A percentile compares a stretch with the other conserved stretches of the same genome.
phyloP scores from a whole-genome alignment of 441 rosid species.

The Brassica balearica region DNA sequence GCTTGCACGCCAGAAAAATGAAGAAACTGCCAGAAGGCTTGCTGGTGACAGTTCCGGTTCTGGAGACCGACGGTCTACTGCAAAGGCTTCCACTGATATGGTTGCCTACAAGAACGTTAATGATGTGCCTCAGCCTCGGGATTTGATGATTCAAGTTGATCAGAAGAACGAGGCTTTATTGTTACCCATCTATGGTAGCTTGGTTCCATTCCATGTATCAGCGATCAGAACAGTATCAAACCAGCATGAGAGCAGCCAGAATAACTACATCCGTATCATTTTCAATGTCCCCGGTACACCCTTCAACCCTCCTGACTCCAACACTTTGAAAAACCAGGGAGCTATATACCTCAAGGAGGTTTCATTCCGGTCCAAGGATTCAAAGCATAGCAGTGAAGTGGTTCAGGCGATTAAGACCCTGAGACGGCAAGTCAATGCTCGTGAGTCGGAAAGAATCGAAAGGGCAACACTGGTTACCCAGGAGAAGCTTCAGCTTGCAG shows the following conservation, averaged over 20 bases:
- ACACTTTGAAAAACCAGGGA: not conserved
- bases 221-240: not conserved
- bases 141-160: constrained; percentile 77
- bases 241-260: not conserved
- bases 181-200: constrained; percentile 48
- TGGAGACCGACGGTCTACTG: constrained; percentile 64
- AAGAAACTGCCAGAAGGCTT: constrained; percentile 90
- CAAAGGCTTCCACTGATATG: constrained; percentile 68
- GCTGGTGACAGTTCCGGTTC: constrained; percentile 68
- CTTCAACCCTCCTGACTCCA: constrained; percentile 2
- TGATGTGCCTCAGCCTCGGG: constrained; percentile 73
- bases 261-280: not conserved
- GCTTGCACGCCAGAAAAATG: constrained; percentile 90
- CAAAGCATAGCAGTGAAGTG: constrained; percentile 2
- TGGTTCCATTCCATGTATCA: constrained; percentile 1
- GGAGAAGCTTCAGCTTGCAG: constrained; percentile 4
- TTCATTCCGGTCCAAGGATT: constrained; percentile 7
- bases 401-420: constrained; percentile 4
- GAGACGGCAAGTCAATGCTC: constrained; percentile 6
- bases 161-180: constrained; percentile 84
- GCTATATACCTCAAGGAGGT: constrained; percentile 5
- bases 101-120: constrained; percentile 83
- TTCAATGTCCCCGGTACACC: constrained; percentile 3
- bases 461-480: constrained; percentile 4
- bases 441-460: not conserved